These are phyloP conservation scores for Baorangia bicolor DNA, from an alignment of 768 basidiomycete genomes.

Conservation along the genomic window DNA sequence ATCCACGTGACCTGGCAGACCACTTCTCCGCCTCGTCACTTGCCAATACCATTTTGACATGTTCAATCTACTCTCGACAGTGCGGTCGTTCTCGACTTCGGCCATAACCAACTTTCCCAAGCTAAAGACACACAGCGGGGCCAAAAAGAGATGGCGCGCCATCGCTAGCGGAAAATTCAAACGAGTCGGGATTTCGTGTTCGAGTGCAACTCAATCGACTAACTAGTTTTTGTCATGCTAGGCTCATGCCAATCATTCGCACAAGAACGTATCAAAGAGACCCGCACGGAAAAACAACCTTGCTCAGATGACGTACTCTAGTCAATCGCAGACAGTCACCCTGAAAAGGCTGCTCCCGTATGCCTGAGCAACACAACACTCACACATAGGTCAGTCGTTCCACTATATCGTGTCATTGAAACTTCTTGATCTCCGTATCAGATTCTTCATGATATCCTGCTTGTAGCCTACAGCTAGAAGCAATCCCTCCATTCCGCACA, in stretches of 20 bases:
- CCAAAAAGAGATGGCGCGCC: conserved; percentile 79
- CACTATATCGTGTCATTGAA: neutral
- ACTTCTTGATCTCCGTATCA: neutral
- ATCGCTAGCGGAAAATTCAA: conserved; percentile 71
- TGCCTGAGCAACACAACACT: conserved; percentile 37
- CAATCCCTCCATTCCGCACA: neutral
- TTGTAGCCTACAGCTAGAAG: conserved; percentile 11
- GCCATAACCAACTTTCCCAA: conserved; percentile 61
- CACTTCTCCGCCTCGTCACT: too few relatives aligned
- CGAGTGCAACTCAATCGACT: neutral
- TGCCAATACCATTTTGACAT: too few relatives aligned
- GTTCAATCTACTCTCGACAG: conserved; percentile 23
- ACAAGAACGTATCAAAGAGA: conserved; percentile 69
- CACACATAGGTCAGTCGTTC: conserved; percentile 17
- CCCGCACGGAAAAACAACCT: conserved; percentile 66
- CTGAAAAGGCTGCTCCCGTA: conserved; percentile 76
- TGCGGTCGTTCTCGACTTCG: conserved; percentile 61
- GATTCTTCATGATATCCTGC: conserved; percentile 4
- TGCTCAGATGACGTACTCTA: conserved; percentile 64
- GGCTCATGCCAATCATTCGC: conserved; percentile 71
- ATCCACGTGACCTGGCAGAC: conserved; percentile 20
- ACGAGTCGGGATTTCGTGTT: conserved; percentile 49
- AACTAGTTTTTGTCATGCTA: conserved; percentile 24
- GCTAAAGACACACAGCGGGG: conserved; percentile 76
- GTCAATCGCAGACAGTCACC: conserved; percentile 58